A percentile compares a stretch with the other conserved stretches of the same genome.
Conservation (phyloP, 2,329 filamentous ascomycete species). For the Ceratocystis destructans region DNA sequence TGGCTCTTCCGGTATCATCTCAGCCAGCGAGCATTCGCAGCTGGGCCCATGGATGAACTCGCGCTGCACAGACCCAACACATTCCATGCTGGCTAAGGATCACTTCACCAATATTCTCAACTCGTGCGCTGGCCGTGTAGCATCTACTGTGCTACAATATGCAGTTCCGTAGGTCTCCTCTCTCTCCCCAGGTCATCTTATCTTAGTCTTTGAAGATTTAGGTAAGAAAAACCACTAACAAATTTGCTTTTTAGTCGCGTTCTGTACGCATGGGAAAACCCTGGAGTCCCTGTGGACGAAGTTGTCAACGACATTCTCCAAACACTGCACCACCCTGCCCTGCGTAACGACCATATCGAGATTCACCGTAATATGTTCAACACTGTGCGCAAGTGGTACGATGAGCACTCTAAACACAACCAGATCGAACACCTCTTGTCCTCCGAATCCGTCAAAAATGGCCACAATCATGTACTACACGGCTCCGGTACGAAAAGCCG, state of each 20-base stretch:
- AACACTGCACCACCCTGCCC: conserved; percentile 81
- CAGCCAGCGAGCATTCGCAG: conserved; percentile 57
- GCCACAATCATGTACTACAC: conserved; percentile 59
- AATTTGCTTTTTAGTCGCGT: conserved; percentile 38
- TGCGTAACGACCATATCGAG: conserved; percentile 61
- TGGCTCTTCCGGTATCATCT: conserved; percentile 60
- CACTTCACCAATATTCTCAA: conserved; percentile 72
- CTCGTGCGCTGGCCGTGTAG: conserved; percentile 60
- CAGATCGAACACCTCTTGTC: conserved; percentile 63
- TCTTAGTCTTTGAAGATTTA: no score
- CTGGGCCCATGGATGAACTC: conserved; percentile 69
- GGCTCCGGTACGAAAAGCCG: conserved; percentile 25
- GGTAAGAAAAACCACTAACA: conserved; percentile 2
- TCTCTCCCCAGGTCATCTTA: conserved; percentile 20
- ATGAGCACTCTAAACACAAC: conserved; percentile 51
- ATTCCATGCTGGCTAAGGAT: conserved; percentile 73
- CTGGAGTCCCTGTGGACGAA: conserved; percentile 66
- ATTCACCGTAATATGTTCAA: conserved; percentile 82
- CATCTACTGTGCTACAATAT: conserved; percentile 68
- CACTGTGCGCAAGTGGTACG: conserved; percentile 69
- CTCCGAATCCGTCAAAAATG: conserved; percentile 67
- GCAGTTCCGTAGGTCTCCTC: conserved; percentile 53
- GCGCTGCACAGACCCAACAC: conserved; percentile 61
- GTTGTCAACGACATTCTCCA: conserved; percentile 68
- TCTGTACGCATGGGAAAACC: conserved; percentile 86